Base-by-base conservation (phyloP, 2,329 filamentous ascomycete species). In the Aspergillus alliaceus region DNA sequence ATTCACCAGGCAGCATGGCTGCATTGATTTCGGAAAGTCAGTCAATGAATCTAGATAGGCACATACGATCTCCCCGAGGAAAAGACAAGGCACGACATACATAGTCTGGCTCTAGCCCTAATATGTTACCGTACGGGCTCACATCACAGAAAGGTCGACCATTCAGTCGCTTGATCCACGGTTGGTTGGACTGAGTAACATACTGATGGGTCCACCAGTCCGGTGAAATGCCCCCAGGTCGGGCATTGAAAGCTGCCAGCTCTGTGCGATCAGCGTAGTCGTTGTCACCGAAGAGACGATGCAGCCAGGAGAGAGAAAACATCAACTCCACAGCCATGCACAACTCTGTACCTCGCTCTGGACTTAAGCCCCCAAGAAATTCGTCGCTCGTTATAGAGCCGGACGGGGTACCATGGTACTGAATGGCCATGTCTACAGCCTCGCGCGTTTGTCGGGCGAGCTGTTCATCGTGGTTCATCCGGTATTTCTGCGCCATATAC, bases 151-250 rank as follows among this genome's bases (percentile, higher is more conserved):
- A 84, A 0, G 77, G 80, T 7, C 71, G 72, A 40, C 56, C 66
- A 7, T 71, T 67, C 18, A 83, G 69, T 18, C 75, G 74, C 48
- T 75, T 69, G 7, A 79, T 74, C 65, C 77, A 79, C 3, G 82
- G 81, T 62, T 84, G 81, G 59, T 85, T 86, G 0, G 79, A 77
- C 61, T 84, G 76, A 3, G 75, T 71, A 54, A 85, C 75, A 60
- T 86, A 86, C 65, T 85, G 81, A 63, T 81, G 82, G 24, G 76
- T 75, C 83, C 83, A 86, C 76, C 80, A 83, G 61, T 84, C 78
- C 1, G 77, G 75, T 18, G 78, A 79, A 27, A 84, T 64, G 59
- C 79, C 79, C 3, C 75, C 80, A 1, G 83, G 82, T 3, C 85
- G 66, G 2, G 82, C 80, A 59, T 85, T 86, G 72, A 83, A 85